These are phyloP conservation scores for Amphicarpaea edgeworthii DNA, from an alignment of 306 rosid species.

Conservation along the genomic window DNA sequence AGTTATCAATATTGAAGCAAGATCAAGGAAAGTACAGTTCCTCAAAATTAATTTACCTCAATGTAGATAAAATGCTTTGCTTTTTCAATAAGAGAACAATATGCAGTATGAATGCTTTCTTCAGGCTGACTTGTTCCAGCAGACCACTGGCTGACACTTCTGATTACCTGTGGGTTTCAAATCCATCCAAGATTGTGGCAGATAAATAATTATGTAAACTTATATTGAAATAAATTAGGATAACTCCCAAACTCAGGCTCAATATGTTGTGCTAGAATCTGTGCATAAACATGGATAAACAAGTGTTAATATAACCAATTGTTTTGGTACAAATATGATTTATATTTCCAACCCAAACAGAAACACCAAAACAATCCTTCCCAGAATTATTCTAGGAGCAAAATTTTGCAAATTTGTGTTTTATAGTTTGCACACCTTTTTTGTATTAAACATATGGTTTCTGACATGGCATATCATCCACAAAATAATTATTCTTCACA, in stretches of 20 bases:
- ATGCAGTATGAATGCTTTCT: slow-evolving; percentile 94
- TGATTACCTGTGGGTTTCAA: slow-evolving; percentile 67
- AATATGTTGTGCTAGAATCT: slow-evolving; percentile 21
- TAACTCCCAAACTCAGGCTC: slow-evolving; percentile 7
- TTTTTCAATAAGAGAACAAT: slow-evolving; percentile 92
- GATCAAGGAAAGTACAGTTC: slow-evolving; percentile 26
- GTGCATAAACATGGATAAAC: background rate
- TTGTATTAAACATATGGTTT: slow-evolving; percentile 18
- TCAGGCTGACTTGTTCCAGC: slow-evolving; percentile 93
- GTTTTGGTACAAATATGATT: slow-evolving; percentile 2
- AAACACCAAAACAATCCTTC: slow-evolving; percentile 22
- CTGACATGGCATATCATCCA: slow-evolving; percentile 4
- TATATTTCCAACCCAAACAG: slow-evolving; percentile 20
- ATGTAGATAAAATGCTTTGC: slow-evolving; percentile 92
- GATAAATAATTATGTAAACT: slow-evolving; percentile 27
- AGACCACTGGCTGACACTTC: slow-evolving; percentile 99
- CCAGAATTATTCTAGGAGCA: background rate
- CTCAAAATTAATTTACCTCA: slow-evolving; percentile 67
- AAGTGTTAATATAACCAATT: slow-evolving; percentile 3
- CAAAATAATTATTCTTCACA: slow-evolving; percentile 27
- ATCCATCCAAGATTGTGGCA: slow-evolving; percentile 42
- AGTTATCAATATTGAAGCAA: slow-evolving; percentile 32
- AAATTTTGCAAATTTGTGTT: slow-evolving; percentile 23
- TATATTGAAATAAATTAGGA: slow-evolving; percentile 38
- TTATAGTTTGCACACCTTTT: slow-evolving; percentile 3